phyloP scores from a whole-genome alignment of 1,284 basidiomycete species.

The Lignosus rhinocerotis region DNA sequence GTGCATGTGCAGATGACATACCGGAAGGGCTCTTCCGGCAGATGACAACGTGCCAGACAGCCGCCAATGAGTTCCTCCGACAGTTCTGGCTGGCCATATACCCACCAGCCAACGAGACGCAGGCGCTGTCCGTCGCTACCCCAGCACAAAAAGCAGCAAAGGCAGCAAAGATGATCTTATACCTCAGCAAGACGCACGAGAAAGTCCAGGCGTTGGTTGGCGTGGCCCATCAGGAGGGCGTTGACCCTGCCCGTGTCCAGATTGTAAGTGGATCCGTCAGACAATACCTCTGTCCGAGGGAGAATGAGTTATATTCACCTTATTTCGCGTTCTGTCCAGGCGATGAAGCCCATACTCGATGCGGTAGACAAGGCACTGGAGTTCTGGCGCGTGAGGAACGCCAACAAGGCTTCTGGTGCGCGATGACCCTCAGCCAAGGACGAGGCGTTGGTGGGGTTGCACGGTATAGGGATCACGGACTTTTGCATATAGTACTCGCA shows the following conservation, averaged over 20 bases:
- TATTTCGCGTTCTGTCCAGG: slow-evolving; percentile 43
- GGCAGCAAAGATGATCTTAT: slow-evolving; percentile 83
- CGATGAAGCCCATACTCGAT: slow-evolving; percentile 76
- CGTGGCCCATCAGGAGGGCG: slow-evolving; percentile 58
- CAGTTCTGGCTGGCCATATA: slow-evolving; percentile 94
- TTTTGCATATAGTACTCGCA: slow-evolving; percentile 12
- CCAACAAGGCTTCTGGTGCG: slow-evolving; percentile 17
- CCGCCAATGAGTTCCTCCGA: slow-evolving; percentile 93
- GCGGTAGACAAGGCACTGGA: slow-evolving; percentile 78
- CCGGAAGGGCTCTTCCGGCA: slow-evolving; percentile 78
- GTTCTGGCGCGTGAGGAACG: slow-evolving; percentile 46
- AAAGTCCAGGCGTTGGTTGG: slow-evolving; percentile 79
- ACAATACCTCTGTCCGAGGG: not conserved
- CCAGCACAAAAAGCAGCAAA: slow-evolving; percentile 71
- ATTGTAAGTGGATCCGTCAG: slow-evolving; percentile 49
- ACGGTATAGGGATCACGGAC: slow-evolving; percentile 14
- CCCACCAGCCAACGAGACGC: slow-evolving; percentile 67
- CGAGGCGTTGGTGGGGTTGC: not conserved
- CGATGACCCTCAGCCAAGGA: slow-evolving; percentile 12
- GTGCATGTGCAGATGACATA: slow-evolving; percentile 62
- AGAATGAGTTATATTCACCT: not conserved
- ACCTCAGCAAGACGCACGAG: slow-evolving; percentile 75
- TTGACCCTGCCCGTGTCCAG: slow-evolving; percentile 66
- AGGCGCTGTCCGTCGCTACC: slow-evolving; percentile 47
- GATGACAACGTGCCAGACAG: slow-evolving; percentile 88